Conservation (phyloP, 805 yeast species). For the Metschnikowia kunwiensis region DNA sequence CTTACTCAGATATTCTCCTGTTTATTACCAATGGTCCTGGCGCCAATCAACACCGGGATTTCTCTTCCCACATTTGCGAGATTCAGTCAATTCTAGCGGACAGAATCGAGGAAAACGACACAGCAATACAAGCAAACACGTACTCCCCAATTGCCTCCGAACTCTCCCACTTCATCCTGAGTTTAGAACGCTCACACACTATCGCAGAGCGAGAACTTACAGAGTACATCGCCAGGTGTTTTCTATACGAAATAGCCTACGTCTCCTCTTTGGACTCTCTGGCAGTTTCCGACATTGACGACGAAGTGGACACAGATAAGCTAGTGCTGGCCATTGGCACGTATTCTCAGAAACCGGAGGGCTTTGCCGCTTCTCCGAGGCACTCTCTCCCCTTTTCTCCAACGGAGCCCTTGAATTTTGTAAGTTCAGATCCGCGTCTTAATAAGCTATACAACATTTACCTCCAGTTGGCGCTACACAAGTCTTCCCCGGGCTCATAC, state of each 20-base stretch:
- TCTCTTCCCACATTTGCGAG: too few relatives aligned
- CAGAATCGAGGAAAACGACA: too few relatives aligned
- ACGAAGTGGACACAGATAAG: constrained; percentile 6
- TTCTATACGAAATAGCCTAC: constrained; percentile 2
- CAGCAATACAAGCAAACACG: too few relatives aligned
- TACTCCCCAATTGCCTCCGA: too few relatives aligned
- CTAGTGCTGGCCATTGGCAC: constrained; percentile 6
- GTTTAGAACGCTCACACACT: background rate
- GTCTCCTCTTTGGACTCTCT: too few relatives aligned
- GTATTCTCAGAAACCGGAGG: background rate
- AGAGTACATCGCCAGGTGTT: constrained; percentile 2
- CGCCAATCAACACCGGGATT: too few relatives aligned
- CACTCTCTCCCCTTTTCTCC: too few relatives aligned
- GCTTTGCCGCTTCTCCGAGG: too few relatives aligned
- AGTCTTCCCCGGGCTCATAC: constrained; percentile 6
- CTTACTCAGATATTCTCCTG: too few relatives aligned
- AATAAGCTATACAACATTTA: constrained; percentile 22
- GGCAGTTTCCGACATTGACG: too few relatives aligned
- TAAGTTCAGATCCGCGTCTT: constrained; percentile 20
- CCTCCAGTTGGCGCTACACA: constrained; percentile 22
- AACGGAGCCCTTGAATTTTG: constrained; percentile 14
- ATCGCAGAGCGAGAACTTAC: constrained; percentile 1
- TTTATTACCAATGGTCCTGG: too few relatives aligned
- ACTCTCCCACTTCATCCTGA: constrained; percentile 1
- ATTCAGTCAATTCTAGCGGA: too few relatives aligned